Base-by-base conservation (phyloP, 2,329 filamentous ascomycete species). In the Teratosphaeria viscida region DNA sequence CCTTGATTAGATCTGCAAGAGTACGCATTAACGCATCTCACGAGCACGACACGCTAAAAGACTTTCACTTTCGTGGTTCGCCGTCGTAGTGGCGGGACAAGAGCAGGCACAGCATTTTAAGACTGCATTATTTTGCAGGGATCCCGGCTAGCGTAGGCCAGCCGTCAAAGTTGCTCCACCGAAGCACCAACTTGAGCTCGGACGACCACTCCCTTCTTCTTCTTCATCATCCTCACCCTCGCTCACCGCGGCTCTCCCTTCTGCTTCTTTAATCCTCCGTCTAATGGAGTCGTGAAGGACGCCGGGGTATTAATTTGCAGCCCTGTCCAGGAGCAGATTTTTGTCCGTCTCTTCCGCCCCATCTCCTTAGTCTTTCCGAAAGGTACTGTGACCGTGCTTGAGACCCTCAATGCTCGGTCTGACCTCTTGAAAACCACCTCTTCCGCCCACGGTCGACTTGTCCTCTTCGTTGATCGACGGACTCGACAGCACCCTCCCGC, bases 401-500 rank as follows among this genome's bases (percentile, higher is more conserved):
- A 62, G 59, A 65, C 63, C 62, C 66, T 62, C 64, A 32, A 62
- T 60, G 63, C 62, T 59, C 64, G 61, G 59, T 39, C 53, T 19
- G 58, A 61, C 62, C 52, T 61, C 59, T 47, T 35, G 60, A 35
- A 57, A 55, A 37, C 59, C 58, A 59, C 35, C 56, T 26, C 55
- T 53, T 35, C 60, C 61, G 37, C 32, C 60, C 53, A 49, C 61
- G 64, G 68, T 71, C 69, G 67, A 67, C 66, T 68, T 71, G 70
- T 72, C 70, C 70, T 74, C 73, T 72, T 73, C 73, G 74, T 75
- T 75, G 72, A 72, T 65, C 71, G 70, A 68, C 57, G 61, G 55
- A 63, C 56, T 27, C 35, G 37, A 29, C 32, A 56, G 39, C 32
- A 39, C 39, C 29, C 5, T 27, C 11, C 58, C 29, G 34, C 35